A percentile compares a stretch with the other conserved stretches of the same genome.
phyloP scores from a whole-genome alignment of 2,329 filamentous ascomycete genomes.

The Hypoxylon sp. region DNA sequence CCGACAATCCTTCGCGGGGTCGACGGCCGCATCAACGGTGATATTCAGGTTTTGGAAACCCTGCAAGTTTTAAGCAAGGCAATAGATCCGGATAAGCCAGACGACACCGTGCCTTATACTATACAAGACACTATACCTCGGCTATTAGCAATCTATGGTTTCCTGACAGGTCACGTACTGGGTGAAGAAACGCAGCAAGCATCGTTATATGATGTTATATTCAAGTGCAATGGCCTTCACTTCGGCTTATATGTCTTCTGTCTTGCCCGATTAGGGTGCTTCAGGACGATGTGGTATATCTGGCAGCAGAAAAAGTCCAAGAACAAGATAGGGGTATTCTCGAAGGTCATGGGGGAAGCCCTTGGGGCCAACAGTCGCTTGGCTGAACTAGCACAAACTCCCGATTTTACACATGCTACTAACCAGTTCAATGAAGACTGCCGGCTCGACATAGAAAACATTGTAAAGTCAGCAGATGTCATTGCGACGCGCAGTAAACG shows the following conservation, averaged over 20 bases:
- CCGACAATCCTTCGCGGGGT: constrained; percentile 12
- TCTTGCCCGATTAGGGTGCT: constrained; percentile 51
- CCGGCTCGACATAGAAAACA: constrained; percentile 46
- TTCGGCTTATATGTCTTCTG: constrained; percentile 41
- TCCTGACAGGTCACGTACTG: constrained; percentile 48
- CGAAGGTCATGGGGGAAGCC: constrained; percentile 18
- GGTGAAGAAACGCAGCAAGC: constrained; percentile 26
- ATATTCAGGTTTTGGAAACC: not conserved
- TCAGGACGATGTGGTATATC: constrained; percentile 52
- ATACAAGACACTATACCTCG: constrained; percentile 3
- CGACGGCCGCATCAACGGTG: not conserved
- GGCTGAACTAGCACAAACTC: constrained; percentile 10
- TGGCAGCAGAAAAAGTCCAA: constrained; percentile 21
- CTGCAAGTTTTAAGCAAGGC: constrained; percentile 2
- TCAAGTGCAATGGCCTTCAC: not conserved
- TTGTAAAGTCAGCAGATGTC: constrained; percentile 39
- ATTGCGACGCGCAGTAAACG: constrained; percentile 18
- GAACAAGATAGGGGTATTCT: constrained; percentile 15
- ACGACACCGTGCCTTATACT: not conserved
- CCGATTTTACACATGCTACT: constrained; percentile 28
- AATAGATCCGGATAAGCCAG: not conserved
- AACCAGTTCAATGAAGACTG: constrained; percentile 39
- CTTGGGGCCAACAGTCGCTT: constrained; percentile 21
- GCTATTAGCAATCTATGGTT: constrained; percentile 43
- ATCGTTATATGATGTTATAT: constrained; percentile 32